Base-by-base conservation (phyloP, 2,329 filamentous ascomycete species). In the Claviceps spartinae region DNA sequence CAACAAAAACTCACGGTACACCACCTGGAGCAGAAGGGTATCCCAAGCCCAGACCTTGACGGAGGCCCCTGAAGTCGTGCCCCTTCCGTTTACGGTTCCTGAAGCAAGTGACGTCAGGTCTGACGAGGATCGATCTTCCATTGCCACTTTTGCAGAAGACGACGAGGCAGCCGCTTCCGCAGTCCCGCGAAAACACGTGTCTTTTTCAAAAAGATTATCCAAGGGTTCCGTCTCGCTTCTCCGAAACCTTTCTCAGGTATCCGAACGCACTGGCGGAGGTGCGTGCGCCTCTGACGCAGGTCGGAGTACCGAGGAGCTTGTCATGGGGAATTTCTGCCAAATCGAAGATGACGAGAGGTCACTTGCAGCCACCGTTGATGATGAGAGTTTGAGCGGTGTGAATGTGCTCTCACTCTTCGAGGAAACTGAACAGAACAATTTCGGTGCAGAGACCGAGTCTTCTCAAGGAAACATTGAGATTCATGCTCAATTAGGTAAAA, bases 121-220 rank as follows among this genome's bases (percentile, higher is more conserved):
- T 2, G 70, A 76, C 5, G 72, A 73, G 16, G 74, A 76, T 20
- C 68, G 74, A 30, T 88, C 83, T 2, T 86, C 86, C 1, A 72
- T 86, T 20, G 86, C 83, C 3, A 85, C 85, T 0, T 76, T 84
- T 59, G 82, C 83, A 16, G 82, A 85, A 52, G 75, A 82, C 30
- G 74, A 74, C 11, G 74, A 75, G n/a, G 60, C 65, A 22, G 50
- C 51, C 9, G 40, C 54, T 50, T 44, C 62, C 56, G 47, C 58
- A 51, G 48, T 57, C 45, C 52, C 63, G 50, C 65, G 67, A 22
- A 53, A 50, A 22, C 40, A 37, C 40, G 60, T 61, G 14, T 72
- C 74, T 3, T 56, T 74, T 18, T 72, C 70, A 4, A 74, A 74
- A 48, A 70, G 73, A 18, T 62, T 79, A 2, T 80, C 78, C 1